phyloP scores from a whole-genome alignment of 345 rosid genomes.

The Eutrema heterophyllum region DNA sequence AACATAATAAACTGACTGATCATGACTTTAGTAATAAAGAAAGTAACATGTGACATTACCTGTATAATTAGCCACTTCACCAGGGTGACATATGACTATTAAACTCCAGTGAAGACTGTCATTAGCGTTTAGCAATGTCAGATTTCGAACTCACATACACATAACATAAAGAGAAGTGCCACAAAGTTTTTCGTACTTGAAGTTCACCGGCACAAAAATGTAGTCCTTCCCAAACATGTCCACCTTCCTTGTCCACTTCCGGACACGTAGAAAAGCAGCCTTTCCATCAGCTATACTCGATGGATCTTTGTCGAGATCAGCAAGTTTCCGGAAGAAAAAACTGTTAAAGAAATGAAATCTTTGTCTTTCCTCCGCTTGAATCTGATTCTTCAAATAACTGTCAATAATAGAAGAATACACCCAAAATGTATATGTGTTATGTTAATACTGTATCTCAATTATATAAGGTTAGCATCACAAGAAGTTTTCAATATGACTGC shows the following conservation, averaged over 20 bases:
- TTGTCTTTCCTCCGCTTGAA: constrained; percentile 54
- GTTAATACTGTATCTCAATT: background rate
- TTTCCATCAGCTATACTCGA: constrained; percentile 91
- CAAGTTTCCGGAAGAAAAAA: constrained; percentile 98
- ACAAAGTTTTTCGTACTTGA: constrained; percentile 48
- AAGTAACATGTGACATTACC: constrained; percentile 43
- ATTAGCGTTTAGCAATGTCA: constrained; percentile 17
- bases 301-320: constrained; percentile 97
- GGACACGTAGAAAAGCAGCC: constrained; percentile 95
- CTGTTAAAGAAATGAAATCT: constrained; percentile 94
- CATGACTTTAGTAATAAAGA: background rate
- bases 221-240: constrained; percentile 90
- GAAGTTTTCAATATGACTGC: constrained; percentile 16
- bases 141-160: constrained; percentile 9
- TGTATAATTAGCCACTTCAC: constrained; percentile 60
- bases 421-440: background rate
- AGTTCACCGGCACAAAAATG: constrained; percentile 92
- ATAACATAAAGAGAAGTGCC: background rate
- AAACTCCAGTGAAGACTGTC: constrained; percentile 98
- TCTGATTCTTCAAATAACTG: constrained; percentile 86
- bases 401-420: constrained; percentile 7
- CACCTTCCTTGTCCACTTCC: constrained; percentile 95
- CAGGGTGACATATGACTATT: constrained; percentile 89
- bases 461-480: constrained; percentile 1
- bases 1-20: background rate